Evolutionary conservation across 331 rosid genomes (phyloP).

Genomic region (Erythrophleum ivorense): DNA sequence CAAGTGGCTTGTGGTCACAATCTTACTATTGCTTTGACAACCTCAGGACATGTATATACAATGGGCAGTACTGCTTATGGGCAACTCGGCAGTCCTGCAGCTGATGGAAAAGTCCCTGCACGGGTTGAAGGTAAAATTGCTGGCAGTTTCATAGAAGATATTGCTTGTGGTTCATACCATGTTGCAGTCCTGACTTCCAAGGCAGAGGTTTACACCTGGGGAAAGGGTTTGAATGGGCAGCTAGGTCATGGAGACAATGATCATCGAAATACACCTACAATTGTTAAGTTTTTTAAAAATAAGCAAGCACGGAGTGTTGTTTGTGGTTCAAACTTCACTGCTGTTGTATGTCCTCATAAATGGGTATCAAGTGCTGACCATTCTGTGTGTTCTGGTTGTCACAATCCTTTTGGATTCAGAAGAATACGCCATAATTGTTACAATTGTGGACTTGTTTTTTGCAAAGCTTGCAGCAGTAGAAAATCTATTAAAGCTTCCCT

Average conservation of each 20-base stretch:
- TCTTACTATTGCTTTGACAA: slow-evolving; percentile 85
- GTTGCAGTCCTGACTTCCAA: slow-evolving; percentile 90
- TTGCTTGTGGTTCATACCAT: slow-evolving; percentile 92
- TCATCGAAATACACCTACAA: slow-evolving; percentile 79
- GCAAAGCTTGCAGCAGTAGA: slow-evolving; percentile 86
- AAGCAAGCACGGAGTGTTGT: slow-evolving; percentile 77
- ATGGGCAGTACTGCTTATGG: slow-evolving; percentile 89
- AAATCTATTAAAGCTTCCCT: slow-evolving; percentile 87
- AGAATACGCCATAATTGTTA: slow-evolving; percentile 96
- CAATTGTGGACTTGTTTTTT: slow-evolving; percentile 93
- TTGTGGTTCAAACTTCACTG: slow-evolving; percentile 95
- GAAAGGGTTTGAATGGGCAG: slow-evolving; percentile 97
- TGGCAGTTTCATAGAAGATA: slow-evolving; percentile 69
- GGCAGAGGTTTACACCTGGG: slow-evolving; percentile 96
- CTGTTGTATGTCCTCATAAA: slow-evolving; percentile 85
- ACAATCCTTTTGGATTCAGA: slow-evolving; percentile 80
- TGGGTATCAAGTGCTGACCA: slow-evolving; percentile 85
- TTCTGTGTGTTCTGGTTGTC: slow-evolving; percentile 78
- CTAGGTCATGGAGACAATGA: slow-evolving; percentile 89
- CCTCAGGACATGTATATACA: slow-evolving; percentile 78
- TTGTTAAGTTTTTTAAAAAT: slow-evolving; percentile 69
- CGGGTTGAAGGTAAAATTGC: slow-evolving; percentile 70
- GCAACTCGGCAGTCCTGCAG: slow-evolving; percentile 81
- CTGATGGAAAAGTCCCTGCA: slow-evolving; percentile 74
- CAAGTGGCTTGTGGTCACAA: slow-evolving; percentile 87